Evolutionary conservation across 225 moss, liverwort and hornwort genomes (phyloP).

Genomic region (Pseudisothecium myosuroides): DNA sequence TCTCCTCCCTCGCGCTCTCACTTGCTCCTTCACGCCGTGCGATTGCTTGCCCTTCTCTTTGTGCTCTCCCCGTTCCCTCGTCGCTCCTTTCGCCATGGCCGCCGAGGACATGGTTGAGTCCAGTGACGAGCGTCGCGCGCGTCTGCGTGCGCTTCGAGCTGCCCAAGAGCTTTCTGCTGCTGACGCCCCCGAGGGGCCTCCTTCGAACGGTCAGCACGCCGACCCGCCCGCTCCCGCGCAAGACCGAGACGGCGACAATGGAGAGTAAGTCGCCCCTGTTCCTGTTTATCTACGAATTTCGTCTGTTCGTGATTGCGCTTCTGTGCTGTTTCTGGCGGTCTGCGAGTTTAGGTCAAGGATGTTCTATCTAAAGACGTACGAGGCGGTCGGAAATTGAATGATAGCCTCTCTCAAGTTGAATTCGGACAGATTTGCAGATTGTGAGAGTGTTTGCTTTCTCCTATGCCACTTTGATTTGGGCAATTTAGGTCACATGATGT

Average conservation of each 20-base stretch:
- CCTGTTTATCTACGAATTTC: not conserved
- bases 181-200: not conserved
- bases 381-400: not conserved
- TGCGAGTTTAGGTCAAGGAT: too few relatives aligned
- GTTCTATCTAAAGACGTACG: not conserved
- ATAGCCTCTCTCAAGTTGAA: not conserved
- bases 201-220: conserved; percentile 5
- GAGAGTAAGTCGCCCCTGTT: not conserved
- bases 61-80: not conserved
- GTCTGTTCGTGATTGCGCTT: not conserved
- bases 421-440: not conserved
- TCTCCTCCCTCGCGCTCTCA: not conserved
- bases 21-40: not conserved
- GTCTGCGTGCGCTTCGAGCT: conserved; percentile 65
- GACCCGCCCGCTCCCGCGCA: not conserved
- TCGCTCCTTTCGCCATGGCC: not conserved
- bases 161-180: conserved; percentile 55
- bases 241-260: not conserved
- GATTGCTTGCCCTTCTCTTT: too few relatives aligned
- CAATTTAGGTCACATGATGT: not conserved
- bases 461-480: not conserved
- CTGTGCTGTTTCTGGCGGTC: not conserved
- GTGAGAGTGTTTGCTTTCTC: not conserved
- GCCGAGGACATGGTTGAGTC: conserved; percentile 27
- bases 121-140: conserved; percentile 52